Base-by-base conservation (phyloP, 2,329 filamentous ascomycete genomes). In the Acrodontium crateriforme region DNA sequence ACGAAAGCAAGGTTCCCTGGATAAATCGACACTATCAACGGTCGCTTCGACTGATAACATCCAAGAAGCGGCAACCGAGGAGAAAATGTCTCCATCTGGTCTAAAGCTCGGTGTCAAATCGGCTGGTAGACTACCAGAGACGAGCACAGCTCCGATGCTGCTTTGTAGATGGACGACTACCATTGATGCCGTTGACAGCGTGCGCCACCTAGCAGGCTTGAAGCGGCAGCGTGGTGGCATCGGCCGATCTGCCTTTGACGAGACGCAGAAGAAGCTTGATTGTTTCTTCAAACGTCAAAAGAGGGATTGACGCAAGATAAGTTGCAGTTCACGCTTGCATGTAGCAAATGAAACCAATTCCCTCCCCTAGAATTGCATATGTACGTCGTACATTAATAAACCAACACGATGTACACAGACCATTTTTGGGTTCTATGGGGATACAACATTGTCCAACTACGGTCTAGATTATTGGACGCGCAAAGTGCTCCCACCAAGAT, bases 141-240 rank as follows among this genome's bases (percentile, higher is more conserved):
- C 25, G 6, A 24, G 8, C 9, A 16, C 25, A 18, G 10, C 25
- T n/a, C 11, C 15, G 9, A 8, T 12, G 9, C 11, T 16, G 16
- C 15, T 22, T 5, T 12, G n/a, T 12, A 4, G 8, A 11, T 65
- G 60, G 58, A 56, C 50, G 9, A 59, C 65, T 11, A 51, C 60
- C 6, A 63, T 91, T 16, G 52, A 69, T 24, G 60, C 60, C 4
- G 63, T 83, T 37, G 87, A 93, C 48, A 69, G 68, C 36, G 66
- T 69, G 34, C 66, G 71, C 3, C 85, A 94, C 53, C 66, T 93
- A 2, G 55, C 60, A 24, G 72, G 74, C 16, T 59, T 93, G 32
- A 85, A 76, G 50, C 78, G 82, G 53, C 87, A 82, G 6, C 63
- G 77, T 14, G 81, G 82, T 16, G 84, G 84, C 3, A 78, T 93